Evolutionary conservation across 176 grass and related monocot genomes (phyloP).

Genomic region (barley (Hordeum vulgare)): MorexV3_pseudomolecules_assembly NC_058518.1:117820289-117820788

Average conservation of each 20-base stretch:
- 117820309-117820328: neutral
- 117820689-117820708: conserved; percentile 7
- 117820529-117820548: conserved; percentile 80
- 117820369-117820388: neutral
- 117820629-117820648: conserved; percentile 19
- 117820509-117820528: conserved; percentile 69
- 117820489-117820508: conserved; percentile 63
- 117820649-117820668: neutral
- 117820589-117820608: conserved; percentile 82
- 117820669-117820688: neutral
- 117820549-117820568: conserved; percentile 80
- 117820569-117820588: conserved; percentile 62
- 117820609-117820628: conserved; percentile 67
- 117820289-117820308: neutral
- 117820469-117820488: conserved; percentile 14
- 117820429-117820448: neutral
- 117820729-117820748: conserved; percentile 44
- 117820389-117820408: neutral
- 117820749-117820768: conserved; percentile 52
- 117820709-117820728: conserved; percentile 30
- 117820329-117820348: neutral
- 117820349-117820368: neutral
- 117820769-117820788: conserved; percentile 41
- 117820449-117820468: neutral
- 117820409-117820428: neutral